phyloP scores from a whole-genome alignment of 441 rosid species.

The Gossypium schwendimanii region DNA sequence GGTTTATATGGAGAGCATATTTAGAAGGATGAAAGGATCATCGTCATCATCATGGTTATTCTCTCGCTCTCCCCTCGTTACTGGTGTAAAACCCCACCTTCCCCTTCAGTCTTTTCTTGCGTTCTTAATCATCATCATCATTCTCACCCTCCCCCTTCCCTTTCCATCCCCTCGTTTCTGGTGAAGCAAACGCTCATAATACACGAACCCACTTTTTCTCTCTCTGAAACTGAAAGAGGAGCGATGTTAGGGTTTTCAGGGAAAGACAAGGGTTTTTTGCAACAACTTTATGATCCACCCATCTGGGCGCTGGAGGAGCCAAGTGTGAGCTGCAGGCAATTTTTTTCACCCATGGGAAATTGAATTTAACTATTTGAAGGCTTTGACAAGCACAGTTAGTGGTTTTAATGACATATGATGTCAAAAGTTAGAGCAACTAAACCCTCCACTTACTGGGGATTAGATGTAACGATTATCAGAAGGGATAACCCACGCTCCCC shows the following conservation, averaged over 20 bases:
- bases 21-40: slow-evolving; percentile 19
- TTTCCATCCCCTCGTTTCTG: slow-evolving; percentile 28
- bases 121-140: neutral
- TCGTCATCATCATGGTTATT: slow-evolving; percentile 39
- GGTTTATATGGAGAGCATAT: slow-evolving; percentile 8
- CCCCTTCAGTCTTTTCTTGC: slow-evolving; percentile 25
- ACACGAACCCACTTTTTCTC: neutral
- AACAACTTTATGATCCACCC: neutral
- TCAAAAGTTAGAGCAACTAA: neutral
- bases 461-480: neutral
- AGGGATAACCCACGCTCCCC: neutral
- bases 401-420: neutral
- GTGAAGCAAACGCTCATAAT: slow-evolving; percentile 3
- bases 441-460: neutral
- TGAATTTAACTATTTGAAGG: neutral
- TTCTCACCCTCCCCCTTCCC: neutral
- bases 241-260: neutral
- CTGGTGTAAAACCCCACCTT: slow-evolving; percentile 18
- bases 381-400: neutral
- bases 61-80: slow-evolving; percentile 31
- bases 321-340: neutral
- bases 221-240: too few species aligned
- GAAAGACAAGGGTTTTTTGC: neutral
- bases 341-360: neutral
- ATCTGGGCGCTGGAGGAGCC: slow-evolving; percentile 9